These are phyloP conservation scores for Pouteria campechiana DNA, from an alignment of 179 eudicot genomes.

Conservation along the genomic window DNA sequence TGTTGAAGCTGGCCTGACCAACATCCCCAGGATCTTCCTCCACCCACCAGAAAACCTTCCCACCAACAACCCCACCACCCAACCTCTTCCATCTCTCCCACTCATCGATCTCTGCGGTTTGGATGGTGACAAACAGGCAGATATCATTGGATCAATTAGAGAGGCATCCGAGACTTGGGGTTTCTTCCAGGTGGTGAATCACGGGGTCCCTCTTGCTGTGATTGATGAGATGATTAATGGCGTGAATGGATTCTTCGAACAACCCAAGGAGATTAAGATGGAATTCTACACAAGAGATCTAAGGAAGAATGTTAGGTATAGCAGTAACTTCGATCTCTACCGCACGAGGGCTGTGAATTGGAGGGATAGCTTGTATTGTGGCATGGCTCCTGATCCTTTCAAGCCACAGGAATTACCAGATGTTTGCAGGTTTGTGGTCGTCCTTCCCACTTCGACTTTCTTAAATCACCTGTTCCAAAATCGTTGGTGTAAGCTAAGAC, in stretches of 20 bases:
- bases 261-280: not conserved
- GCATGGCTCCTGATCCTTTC: too few species aligned
- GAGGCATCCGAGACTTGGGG: too few species aligned
- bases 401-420: too few species aligned
- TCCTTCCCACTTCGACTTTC: too few species aligned
- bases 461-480: too few species aligned
- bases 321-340: not conserved
- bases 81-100: conserved; percentile 9
- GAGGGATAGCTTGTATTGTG: not conserved
- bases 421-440: too few species aligned
- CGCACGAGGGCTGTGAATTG: not conserved
- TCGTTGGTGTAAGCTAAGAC: too few species aligned
- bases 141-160: not conserved
- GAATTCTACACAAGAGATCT: not conserved
- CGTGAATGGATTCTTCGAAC: not conserved
- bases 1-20: conserved; percentile 27
- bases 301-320: not conserved
- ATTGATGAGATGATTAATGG: not conserved
- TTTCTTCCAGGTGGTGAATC: too few species aligned
- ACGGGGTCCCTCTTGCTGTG: not conserved
- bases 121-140: not conserved
- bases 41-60: conserved; percentile 6
- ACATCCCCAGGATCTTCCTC: conserved; percentile 33
- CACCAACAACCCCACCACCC: not conserved
- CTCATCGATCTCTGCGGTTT: conserved; percentile 28